Evolutionary conservation across 768 basidiomycete species (phyloP), one percentile per base, ranked within the genome.

Genomic region (Auricularia heimuer): DNA sequence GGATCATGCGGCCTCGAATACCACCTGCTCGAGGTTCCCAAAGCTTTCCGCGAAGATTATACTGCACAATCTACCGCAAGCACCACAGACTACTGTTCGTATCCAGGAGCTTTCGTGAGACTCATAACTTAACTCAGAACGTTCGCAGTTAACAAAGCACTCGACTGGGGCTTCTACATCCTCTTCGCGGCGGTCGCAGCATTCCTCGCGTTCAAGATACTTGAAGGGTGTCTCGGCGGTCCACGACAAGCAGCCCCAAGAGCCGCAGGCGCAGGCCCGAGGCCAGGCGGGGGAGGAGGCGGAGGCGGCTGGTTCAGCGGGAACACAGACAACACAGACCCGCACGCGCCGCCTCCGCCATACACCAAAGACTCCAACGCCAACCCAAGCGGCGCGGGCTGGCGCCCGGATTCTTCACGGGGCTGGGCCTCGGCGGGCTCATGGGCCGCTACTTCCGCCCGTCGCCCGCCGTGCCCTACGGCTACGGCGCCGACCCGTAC

Each of bases 1-100:
- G 94, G 89, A 18, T 94, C 93, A 16, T 98, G 94, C 74, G 88
- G 87, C 6, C 78, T 98, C 63, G 85, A 92, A 66, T 98, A 97
- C 72, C 81, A 83, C 60, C 83, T 98, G 2, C 83, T 91, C 21
- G 83, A 88, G 62, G 78, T 94, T 4, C 88, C 89, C 0, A 69
- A 72, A 45, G 62, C 67, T 36, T 71, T 75, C 10, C 72, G 69
- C 7, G 67, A 64, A 14, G 67, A 56, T 6, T 68, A 70, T 44
- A 51, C 42, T 24, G 33, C 42, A 45, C 45, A 11, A 24, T 37
- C 65, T 24, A 29, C 62, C 16, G 64, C 64, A 33, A 51, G 45
- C 12, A 64, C 65, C 18, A 68, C 70, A 18, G 51, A 24, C n/a
- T 65, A 64, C 11, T 70, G 67, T 2, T 35, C 44, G 4, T 54